Base-by-base conservation (phyloP, 257 asterid species). In the Euphrasia confusa region DNA sequence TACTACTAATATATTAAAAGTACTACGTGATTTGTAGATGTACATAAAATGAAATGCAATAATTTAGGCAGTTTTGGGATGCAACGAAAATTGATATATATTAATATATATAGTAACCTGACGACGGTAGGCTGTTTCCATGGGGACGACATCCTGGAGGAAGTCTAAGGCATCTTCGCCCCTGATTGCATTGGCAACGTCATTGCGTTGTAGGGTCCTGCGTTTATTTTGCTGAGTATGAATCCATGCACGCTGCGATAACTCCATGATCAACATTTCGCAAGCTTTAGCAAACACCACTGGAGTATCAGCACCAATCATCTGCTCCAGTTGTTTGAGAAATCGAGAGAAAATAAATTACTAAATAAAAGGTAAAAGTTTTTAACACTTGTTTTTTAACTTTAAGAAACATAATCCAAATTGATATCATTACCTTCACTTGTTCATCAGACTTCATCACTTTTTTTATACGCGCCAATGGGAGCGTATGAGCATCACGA, bases 221-320 rank as follows among this genome's bases (percentile, higher is more conserved):
- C 73, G 65, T 3, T 47, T 17, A 2, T 54, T 70, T 44, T 70
- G 48, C 12, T 75, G 66, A 27, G 76, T 44, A 37, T 66, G 68
- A 61, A 72, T 55, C 85, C 85, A 82, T 5, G 83, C 74, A 10
- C 79, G 75, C 3, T 63, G 7, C 0, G 79, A 68, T 48, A 82
- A 55, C 35, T 82, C 85, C 71, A 68, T 56, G 5, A 79, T 60
- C 8, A 79, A 71, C 17, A 75, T 17, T 63, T 74, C 85, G 42
- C 71, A 53, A 52, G 81, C 83, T 66, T 78, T 81, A 0, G 68
- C 75, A 24, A 75, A 9, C 37, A 78, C 55, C 58, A 74, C 64
- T 0, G 74, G 72, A 10, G 84, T 66, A 58, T 76, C 76, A 14
- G 71, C 72, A n/a, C 79, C 70, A 13, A 76, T 65, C 84, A 77